A percentile compares a stretch with the other conserved stretches of the same genome.
phyloP scores from a whole-genome alignment of 2,329 filamentous ascomycete genomes.

The Balansia obtecta region DNA sequence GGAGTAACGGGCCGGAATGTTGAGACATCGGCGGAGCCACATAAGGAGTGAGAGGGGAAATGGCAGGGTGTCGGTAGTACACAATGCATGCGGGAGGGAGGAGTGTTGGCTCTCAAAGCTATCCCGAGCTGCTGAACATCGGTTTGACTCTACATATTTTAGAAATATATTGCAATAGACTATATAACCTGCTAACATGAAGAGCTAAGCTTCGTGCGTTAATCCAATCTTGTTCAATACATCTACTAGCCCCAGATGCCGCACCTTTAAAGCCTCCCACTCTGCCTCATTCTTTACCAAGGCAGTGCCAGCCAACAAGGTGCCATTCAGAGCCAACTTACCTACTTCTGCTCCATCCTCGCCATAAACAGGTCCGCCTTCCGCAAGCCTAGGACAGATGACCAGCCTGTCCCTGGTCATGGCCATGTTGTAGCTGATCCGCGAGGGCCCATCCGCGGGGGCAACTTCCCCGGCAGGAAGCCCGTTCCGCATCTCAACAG shows the following conservation, averaged over 20 bases:
- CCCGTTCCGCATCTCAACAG: conserved; percentile 16
- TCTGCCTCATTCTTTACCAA: conserved; percentile 47
- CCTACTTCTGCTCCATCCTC: conserved; percentile 26
- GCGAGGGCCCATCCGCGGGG: conserved; percentile 26
- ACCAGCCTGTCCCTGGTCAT: conserved; percentile 42
- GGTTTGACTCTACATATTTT: not conserved
- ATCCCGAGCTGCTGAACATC: not conserved
- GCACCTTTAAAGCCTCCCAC: conserved; percentile 39
- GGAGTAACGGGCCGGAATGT: not conserved
- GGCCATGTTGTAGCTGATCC: conserved; percentile 53
- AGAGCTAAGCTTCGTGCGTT: conserved; percentile 6
- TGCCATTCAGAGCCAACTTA: conserved; percentile 43
- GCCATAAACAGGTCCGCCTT: conserved; percentile 28
- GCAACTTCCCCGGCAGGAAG: conserved; percentile 9
- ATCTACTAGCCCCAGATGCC: conserved; percentile 11
- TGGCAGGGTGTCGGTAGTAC: not conserved
- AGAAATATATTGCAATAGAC: not conserved
- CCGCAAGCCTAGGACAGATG: conserved; percentile 39
- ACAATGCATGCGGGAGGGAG: not conserved
- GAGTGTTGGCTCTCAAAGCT: not conserved
- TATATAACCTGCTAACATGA: not conserved
- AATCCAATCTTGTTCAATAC: conserved; percentile 19
- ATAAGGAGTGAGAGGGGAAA: not conserved
- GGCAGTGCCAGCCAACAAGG: conserved; percentile 50
- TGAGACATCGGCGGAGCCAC: conserved; percentile 29